Conservation (phyloP, 176 grass and related monocot species). For the Carex cristatella region DNA sequence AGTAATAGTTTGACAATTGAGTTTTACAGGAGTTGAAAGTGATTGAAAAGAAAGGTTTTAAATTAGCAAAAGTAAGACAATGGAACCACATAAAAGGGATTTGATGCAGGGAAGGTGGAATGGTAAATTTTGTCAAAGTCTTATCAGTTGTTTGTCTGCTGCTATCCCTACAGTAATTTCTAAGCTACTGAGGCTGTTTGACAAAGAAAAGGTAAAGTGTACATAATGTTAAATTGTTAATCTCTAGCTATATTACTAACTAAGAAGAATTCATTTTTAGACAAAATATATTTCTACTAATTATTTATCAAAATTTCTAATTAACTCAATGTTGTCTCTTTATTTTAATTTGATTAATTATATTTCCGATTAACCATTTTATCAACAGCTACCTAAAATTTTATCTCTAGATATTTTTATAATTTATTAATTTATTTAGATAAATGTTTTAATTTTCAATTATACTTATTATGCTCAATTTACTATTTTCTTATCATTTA, state of each 20-base stretch:
- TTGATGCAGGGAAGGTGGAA: background rate
- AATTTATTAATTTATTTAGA: too few relatives aligned
- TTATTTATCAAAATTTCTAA: background rate
- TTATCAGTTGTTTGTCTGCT: background rate
- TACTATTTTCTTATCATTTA: background rate
- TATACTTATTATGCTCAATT: background rate
- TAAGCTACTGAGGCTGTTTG: too few relatives aligned
- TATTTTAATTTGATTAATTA: background rate
- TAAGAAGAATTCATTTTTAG: too few relatives aligned
- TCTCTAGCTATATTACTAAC: too few relatives aligned
- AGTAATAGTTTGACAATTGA: background rate
- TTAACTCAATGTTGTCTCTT: background rate
- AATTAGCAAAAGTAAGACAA: background rate
- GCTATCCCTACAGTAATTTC: background rate
- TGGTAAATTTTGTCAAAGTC: background rate
- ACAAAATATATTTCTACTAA: too few relatives aligned
- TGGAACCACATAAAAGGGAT: background rate
- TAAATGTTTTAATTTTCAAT: background rate
- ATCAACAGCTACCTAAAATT: too few relatives aligned
- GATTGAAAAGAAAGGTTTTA: conserved; percentile 1
- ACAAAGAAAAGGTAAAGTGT: too few relatives aligned
- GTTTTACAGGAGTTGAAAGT: conserved; percentile 2
- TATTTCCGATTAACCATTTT: too few relatives aligned
- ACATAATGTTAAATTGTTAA: too few relatives aligned
- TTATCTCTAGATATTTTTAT: too few relatives aligned